Base-by-base conservation (phyloP, 352 stramenopile genomes). In the Globisporangium cylindrosporum region DNA sequence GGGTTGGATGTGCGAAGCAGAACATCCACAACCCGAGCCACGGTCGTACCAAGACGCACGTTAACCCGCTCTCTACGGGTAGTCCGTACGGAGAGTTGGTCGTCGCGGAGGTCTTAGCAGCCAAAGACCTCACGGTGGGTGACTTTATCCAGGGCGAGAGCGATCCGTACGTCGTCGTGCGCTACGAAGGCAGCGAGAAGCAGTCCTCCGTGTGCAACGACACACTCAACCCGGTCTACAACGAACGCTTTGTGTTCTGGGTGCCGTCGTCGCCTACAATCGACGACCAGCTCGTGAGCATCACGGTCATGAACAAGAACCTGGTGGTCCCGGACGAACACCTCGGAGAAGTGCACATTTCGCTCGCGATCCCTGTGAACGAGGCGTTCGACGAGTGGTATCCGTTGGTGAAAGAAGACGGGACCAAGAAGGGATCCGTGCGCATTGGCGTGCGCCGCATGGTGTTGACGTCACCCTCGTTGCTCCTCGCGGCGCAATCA, bases 241-340 rank as follows among this genome's bases (percentile, higher is more conserved):
- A 90, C 64, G 81, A 91, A 34, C 81, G 85, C 0, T 93, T 93
- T 57, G 80, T 93, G 56, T 89, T 91, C 70, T 93, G 81, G 80
- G 43, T 89, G 22, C 74, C 81, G 27, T 82, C 81, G 0, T 83
- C 79, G 14, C 74, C 76, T 0, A 66, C 75, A 0, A 83, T 78
- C 61, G 79, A 87, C 22, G 66, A 80, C 43, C 73, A 73, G 10
- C 71, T 75, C 14, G 66, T 91, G 29, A 79, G 78, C 49, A 58
- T 91, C 55, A 77, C 78, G 29, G 68, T 93, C n/a, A 77, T 73
- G 55, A 79, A 77, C 71, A 69, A 78, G 66, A 77, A 82, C 56
- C 34, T 71, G 10, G 70, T 83, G 32, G 78, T 78, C 41, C 53
- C 71, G 15, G 74, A 88, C 15, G 75, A 83, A n/a, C 74, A 91